phyloP scores from a whole-genome alignment of 78 protist species.

The Planoprotostelium fungivorum region DNA sequence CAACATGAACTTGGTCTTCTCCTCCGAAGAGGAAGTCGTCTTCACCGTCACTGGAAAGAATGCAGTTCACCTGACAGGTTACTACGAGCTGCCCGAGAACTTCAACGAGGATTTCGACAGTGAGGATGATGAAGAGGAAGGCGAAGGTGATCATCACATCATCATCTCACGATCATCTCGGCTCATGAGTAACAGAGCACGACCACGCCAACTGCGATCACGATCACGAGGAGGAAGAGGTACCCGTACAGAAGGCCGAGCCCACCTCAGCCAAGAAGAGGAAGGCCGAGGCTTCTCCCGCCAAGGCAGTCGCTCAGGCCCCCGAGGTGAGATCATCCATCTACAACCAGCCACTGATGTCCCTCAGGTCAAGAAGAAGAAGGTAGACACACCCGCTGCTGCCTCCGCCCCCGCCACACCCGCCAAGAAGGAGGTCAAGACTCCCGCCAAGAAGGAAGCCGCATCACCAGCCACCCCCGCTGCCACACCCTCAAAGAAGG shows the following conservation, averaged over 20 bases:
- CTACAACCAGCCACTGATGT: constrained; percentile 12
- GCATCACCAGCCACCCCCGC: not conserved
- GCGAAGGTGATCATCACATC: too few species aligned
- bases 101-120: constrained; percentile 14
- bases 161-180: not conserved
- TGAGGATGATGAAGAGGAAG: constrained; percentile 16
- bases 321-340: constrained; percentile 2
- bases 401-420: not conserved
- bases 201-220: not conserved
- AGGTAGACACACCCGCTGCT: not conserved
- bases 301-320: not conserved
- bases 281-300: not conserved
- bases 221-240: not conserved
- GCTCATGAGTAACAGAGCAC: not conserved
- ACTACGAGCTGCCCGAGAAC: constrained; percentile 24
- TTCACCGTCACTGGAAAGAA: constrained; percentile 27
- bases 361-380: constrained; percentile 7
- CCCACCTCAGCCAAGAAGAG: not conserved
- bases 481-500: not conserved
- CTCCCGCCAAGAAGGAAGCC: constrained; percentile 10
- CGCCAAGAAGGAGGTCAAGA: constrained; percentile 15
- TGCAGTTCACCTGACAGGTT: constrained; percentile 44
- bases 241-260: not conserved
- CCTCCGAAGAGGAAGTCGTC: constrained; percentile 27
- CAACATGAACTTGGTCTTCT: constrained; percentile 18